phyloP scores from a whole-genome alignment of 352 stramenopile species.

The Thraustochytrium striatum region DNA sequence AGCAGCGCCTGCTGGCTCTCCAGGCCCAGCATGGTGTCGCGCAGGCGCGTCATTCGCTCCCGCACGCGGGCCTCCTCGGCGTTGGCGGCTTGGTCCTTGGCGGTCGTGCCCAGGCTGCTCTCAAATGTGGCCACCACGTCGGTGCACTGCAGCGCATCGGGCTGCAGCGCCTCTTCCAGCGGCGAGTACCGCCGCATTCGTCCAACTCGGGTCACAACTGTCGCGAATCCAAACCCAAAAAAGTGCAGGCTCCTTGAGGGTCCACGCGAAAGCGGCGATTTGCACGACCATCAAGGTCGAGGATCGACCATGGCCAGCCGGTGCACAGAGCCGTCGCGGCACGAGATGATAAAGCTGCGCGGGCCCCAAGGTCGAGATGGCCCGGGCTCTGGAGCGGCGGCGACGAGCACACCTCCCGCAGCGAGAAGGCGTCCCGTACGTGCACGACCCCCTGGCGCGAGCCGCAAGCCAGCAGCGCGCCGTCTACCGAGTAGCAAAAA shows the following conservation, averaged over 20 bases:
- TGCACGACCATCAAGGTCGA: too few species aligned
- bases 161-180: background rate
- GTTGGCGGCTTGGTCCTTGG: background rate
- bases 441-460: background rate
- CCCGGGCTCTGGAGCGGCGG: too few species aligned
- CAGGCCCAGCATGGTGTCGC: constrained; percentile 8
- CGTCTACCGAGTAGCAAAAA: background rate
- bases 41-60: background rate
- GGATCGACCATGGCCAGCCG: background rate
- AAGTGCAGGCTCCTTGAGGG: background rate
- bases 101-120: background rate
- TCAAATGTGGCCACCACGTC: constrained; percentile 21
- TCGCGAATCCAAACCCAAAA: too few species aligned
- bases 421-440: background rate
- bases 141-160: constrained; percentile 4
- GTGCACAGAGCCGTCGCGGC: background rate
- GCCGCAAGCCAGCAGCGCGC: background rate
- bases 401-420: background rate
- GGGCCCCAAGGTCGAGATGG: background rate
- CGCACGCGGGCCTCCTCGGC: background rate
- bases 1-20: constrained; percentile 25
- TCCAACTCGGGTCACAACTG: background rate
- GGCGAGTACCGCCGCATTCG: background rate
- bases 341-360: too few species aligned
- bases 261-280: background rate